These are phyloP conservation scores for Rhynchosporium graminicola DNA, from an alignment of 2,329 filamentous ascomycete species.

Conservation along the genomic window DNA sequence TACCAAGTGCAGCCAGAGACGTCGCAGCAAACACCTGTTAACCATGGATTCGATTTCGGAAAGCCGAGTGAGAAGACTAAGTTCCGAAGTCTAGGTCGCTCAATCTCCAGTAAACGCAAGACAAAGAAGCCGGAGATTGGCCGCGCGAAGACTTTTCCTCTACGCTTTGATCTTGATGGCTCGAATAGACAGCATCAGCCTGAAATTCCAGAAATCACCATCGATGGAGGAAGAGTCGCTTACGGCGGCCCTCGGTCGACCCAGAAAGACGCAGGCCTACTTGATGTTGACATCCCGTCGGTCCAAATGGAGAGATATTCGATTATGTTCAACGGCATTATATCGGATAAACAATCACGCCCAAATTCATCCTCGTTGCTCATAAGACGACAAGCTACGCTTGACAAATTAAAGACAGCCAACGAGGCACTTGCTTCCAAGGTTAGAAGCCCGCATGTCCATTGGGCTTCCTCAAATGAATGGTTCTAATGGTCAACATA, in stretches of 20 bases:
- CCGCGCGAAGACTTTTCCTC: constrained; percentile 36
- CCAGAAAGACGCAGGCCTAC: constrained; percentile 43
- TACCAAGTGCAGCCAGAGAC: constrained; percentile 38
- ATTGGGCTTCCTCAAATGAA: constrained; percentile 17
- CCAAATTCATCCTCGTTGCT: constrained; percentile 44
- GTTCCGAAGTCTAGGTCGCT: constrained; percentile 28
- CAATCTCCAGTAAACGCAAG: constrained; percentile 31
- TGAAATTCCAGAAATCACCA: constrained; percentile 29
- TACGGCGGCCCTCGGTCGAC: constrained; percentile 10
- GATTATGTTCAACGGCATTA: constrained; percentile 83
- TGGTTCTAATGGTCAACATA: constrained; percentile 34
- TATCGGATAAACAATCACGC: constrained; percentile 47
- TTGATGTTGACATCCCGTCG: constrained; percentile 79
- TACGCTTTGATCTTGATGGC: constrained; percentile 26
- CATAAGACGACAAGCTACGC: constrained; percentile 58
- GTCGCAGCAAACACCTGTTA: constrained; percentile 18
- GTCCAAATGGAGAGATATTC: constrained; percentile 87
- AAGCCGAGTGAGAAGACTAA: constrained; percentile 25
- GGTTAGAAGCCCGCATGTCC: constrained; percentile 30
- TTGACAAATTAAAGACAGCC: constrained; percentile 58
- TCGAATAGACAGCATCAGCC: constrained; percentile 21
- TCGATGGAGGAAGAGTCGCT: constrained; percentile 29
- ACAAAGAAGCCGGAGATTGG: constrained; percentile 32
- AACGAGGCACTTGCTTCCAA: constrained; percentile 48
- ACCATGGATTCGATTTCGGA: constrained; percentile 19